Evolutionary conservation across 139 green algal species (phyloP), one percentile per base, ranked within the genome.

Genomic region (Desmodesmus armatus): DNA sequence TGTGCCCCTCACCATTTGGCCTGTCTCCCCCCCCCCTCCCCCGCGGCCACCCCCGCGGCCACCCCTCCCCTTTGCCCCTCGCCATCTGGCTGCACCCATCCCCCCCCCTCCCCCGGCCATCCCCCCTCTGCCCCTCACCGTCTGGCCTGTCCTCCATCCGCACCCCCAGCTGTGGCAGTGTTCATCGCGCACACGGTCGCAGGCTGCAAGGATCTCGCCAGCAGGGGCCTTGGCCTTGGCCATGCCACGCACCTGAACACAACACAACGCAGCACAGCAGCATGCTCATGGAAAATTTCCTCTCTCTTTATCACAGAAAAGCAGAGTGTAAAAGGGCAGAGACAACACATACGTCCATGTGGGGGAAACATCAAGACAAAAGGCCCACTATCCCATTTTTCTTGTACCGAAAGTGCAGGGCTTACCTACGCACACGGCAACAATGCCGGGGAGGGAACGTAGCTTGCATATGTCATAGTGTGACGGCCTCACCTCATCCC

Each of bases 1-100:
- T n/a, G n/a, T n/a, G n/a, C 19, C 41, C 11, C 62, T 40, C 27
- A 71, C 62, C 62, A 29, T 71, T 92, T 25, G 91, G 74, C 63
- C 88, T 85, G 90, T 98, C 94, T 87, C 99, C 96, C n/a, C 98
- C 87, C 78, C 94, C 86, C 40, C 99, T n/a, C n/a, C n/a, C n/a
- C n/a, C n/a, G n/a, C n/a, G n/a, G n/a, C n/a, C n/a, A n/a, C n/a
- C n/a, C n/a, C n/a, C n/a, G n/a, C n/a, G n/a, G n/a, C n/a, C n/a
- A n/a, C n/a, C 53, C 53, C 23, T 19, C 53, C 23, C 53, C 53
- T 65, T 23, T 23, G 21, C 53, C 53, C 53, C 53, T 23, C 23
- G 53, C 53, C 19, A 19, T 19, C 53, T 23, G 53, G 53, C 53
- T 23, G 53, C 19, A n/a, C 53, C 19, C 53, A 19, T 23, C 19